phyloP scores from a whole-genome alignment of 768 basidiomycete species.

The Gymnopilus junonius region DNA sequence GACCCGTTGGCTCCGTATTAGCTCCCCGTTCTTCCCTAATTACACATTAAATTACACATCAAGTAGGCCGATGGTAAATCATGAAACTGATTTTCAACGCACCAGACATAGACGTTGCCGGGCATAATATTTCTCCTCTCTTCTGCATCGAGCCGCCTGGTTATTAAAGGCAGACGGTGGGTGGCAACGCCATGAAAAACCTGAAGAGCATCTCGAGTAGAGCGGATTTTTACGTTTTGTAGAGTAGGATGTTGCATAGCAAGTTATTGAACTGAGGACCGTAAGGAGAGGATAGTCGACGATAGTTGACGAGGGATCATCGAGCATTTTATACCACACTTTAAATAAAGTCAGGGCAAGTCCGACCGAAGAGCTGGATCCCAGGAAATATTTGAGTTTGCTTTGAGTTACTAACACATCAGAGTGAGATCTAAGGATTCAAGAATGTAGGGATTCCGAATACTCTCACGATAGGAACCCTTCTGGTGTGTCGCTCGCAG shows the following conservation, averaged over 20 bases:
- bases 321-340: conserved; percentile 23
- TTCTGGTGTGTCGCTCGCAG: conserved; percentile 42
- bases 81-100: conserved; percentile 13
- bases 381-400: conserved; percentile 59
- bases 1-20: conserved; percentile 78
- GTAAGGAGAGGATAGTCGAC: conserved; percentile 21
- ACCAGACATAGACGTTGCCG: conserved; percentile 85
- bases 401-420: conserved; percentile 58
- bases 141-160: conserved; percentile 81
- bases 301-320: conserved; percentile 20
- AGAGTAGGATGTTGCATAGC: conserved; percentile 75
- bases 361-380: conserved; percentile 42
- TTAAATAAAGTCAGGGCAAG: conserved; percentile 37
- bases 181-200: conserved; percentile 81
- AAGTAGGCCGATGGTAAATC: neutral
- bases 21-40: conserved; percentile 80
- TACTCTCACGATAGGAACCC: conserved; percentile 42
- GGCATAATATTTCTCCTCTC: conserved; percentile 74
- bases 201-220: conserved; percentile 78
- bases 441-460: conserved; percentile 43
- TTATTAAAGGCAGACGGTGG: conserved; percentile 73
- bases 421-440: conserved; percentile 40
- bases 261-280: conserved; percentile 17
- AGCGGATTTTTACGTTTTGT: conserved; percentile 76
- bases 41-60: neutral